Base-by-base conservation (phyloP, 176 grass and related monocot species). In the Oryza meridionalis region DNA sequence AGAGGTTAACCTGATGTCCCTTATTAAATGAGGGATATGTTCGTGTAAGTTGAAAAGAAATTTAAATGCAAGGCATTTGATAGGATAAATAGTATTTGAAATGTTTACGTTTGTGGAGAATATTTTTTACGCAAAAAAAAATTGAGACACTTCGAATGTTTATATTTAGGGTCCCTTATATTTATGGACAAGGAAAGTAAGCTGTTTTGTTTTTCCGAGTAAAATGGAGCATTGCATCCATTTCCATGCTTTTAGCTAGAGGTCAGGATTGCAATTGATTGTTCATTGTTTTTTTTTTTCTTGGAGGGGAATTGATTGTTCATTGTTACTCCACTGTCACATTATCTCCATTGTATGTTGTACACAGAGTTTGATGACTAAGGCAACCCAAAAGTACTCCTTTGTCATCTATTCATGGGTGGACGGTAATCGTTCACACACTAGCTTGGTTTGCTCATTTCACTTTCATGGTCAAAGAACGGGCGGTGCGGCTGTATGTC, bases 401-500 rank as follows among this genome's bases (percentile, higher is more conserved):
- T 81, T 85, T 85, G 87, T 85, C 82, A 75, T 71, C 31, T 81
- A 42, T 8, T 64, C 16, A 35, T 1, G 15, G 29, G 31, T 62
- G 21, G 58, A 62, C n/a, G 7, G 58, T n/a, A 22, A 14, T 33
- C 12, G 53, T 89, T 85, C 88, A 81, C 72, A 85, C 65, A 85
- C 77, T 2, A 11, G 58, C 58, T 62, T 62, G 58, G 2, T 2
- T 13, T 13, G 66, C 72, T 46, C 15, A 1, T 53, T 27, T 70
- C 24, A 22, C 5, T 76, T 32, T 81, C 82, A 9, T 53, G 38
- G 70, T 53, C 53, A 22, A 67, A 61, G 53, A 1, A 58, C 19
- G 53, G 53, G 19, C 19, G 53, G 53, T 58, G 53, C 53, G 19
- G 53, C 53, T 21, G 53, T 58, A 3, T 58, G 53, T 58, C 17